Conservation (phyloP, 2,329 filamentous ascomycete species). For the Exserohilum turcica region DNA sequence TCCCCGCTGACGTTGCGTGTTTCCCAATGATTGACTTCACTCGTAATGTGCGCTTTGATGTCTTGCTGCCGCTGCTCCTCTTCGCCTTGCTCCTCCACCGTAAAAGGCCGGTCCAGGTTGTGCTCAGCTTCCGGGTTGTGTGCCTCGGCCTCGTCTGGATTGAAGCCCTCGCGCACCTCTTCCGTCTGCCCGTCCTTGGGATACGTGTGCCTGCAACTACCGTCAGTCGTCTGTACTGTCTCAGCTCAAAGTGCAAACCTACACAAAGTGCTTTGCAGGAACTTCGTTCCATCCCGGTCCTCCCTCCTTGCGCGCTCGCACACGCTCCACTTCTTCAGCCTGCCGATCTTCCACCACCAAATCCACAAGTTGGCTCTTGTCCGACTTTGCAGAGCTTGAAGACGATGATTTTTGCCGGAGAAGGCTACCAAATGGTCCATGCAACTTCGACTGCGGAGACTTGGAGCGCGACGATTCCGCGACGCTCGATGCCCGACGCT, state of each 20-base stretch:
- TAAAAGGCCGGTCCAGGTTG: conserved; percentile 53
- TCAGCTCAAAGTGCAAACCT: conserved; percentile 31
- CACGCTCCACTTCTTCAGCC: conserved; percentile 66
- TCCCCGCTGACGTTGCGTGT: conserved; percentile 36
- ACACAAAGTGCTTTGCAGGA: conserved; percentile 62
- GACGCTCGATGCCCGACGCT: conserved; percentile 45
- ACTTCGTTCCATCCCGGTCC: conserved; percentile 64
- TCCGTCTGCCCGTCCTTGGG: conserved; percentile 54
- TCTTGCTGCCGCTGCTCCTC: conserved; percentile 43
- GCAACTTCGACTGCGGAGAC: conserved; percentile 43
- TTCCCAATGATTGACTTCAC: conserved; percentile 54
- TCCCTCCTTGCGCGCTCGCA: conserved; percentile 66
- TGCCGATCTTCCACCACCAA: conserved; percentile 68
- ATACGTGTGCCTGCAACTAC: conserved; percentile 51
- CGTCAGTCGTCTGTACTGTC: conserved; percentile 12
- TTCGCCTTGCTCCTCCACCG: conserved; percentile 45
- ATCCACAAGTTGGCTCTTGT: conserved; percentile 68
- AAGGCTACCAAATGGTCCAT: conserved; percentile 45
- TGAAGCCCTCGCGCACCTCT: conserved; percentile 61
- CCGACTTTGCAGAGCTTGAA: conserved; percentile 57
- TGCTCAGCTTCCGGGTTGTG: conserved; percentile 52
- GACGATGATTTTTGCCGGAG: conserved; percentile 56
- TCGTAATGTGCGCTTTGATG: conserved; percentile 46
- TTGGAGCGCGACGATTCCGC: conserved; percentile 43
- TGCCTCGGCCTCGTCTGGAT: conserved; percentile 54